These are phyloP conservation scores for Trypanosoma mega DNA, from an alignment of 208 protist species.

Conservation along the genomic window DNA sequence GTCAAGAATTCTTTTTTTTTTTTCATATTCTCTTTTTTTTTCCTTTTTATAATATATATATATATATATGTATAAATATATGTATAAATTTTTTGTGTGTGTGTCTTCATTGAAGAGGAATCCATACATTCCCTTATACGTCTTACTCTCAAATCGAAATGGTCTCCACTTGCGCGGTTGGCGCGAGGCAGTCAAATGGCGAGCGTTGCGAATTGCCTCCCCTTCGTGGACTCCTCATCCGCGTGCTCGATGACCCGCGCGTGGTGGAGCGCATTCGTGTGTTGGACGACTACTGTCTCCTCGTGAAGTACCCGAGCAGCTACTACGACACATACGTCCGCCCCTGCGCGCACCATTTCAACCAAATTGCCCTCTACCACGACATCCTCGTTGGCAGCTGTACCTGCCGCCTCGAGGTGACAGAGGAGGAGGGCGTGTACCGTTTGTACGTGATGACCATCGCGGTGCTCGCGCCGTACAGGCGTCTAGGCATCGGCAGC, in stretches of 20 bases:
- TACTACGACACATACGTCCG: slow-evolving; percentile 84
- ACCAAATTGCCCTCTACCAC: slow-evolving; percentile 84
- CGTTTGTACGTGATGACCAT: slow-evolving; percentile 94
- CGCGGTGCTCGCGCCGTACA: slow-evolving; percentile 89
- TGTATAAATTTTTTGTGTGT: not conserved
- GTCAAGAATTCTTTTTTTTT: not conserved
- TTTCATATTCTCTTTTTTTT: not conserved
- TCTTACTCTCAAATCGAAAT: slow-evolving; percentile 3
- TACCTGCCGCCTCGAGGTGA: slow-evolving; percentile 84
- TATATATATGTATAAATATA: not conserved
- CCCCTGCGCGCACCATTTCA: slow-evolving; percentile 55
- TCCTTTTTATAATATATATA: not conserved
- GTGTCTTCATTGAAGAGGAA: too few species aligned
- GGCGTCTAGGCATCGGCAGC: slow-evolving; percentile 80
- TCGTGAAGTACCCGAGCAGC: slow-evolving; percentile 78
- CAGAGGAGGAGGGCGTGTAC: slow-evolving; percentile 43
- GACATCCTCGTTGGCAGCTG: slow-evolving; percentile 91
- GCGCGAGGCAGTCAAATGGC: not conserved
- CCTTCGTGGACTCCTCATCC: slow-evolving; percentile 67
- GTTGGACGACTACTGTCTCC: slow-evolving; percentile 73
- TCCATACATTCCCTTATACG: too few species aligned
- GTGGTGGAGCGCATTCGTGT: slow-evolving; percentile 79
- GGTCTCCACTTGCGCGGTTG: not conserved
- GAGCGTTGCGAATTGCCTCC: slow-evolving; percentile 26
- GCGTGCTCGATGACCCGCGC: slow-evolving; percentile 56